Conservation (phyloP, 2,329 filamentous ascomycete species). For the Stemphylium lycopersici region DNA sequence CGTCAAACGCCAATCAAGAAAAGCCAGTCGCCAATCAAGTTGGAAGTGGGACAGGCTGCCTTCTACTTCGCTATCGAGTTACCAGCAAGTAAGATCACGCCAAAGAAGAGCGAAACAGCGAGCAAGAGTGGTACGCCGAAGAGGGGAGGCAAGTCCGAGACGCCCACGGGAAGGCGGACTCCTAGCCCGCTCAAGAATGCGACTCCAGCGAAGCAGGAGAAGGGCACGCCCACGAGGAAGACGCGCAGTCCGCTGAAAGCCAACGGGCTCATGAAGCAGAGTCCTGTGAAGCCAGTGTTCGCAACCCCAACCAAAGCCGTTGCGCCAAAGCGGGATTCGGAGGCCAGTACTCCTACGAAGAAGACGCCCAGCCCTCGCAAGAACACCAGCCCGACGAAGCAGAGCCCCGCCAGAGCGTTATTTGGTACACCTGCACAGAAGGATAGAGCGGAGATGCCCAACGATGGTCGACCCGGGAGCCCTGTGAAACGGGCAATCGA, state of each 20-base stretch:
- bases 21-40: conserved; percentile 1
- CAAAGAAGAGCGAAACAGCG: conserved; percentile 12
- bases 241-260: neutral
- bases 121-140: conserved; percentile 13
- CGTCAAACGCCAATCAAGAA: neutral
- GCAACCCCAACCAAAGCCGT: neutral
- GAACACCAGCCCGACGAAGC: neutral
- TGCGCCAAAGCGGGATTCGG: neutral
- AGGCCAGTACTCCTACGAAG: neutral
- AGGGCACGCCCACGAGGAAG: no score
- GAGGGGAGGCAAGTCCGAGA: neutral
- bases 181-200: conserved; percentile 7
- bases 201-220: neutral
- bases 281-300: neutral
- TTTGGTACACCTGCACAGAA: neutral
- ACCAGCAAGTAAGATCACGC: conserved; percentile 19
- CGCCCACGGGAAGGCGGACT: neutral
- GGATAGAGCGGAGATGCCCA: neutral
- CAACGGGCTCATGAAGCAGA: neutral
- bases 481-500: conserved; percentile 7
- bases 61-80: conserved; percentile 32
- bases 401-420: neutral
- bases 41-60: conserved; percentile 26
- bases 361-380: conserved; percentile 9
- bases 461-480: conserved; percentile 1